A percentile compares a stretch with the other conserved stretches of the same genome.
Conservation (phyloP, 495 filamentous ascomycete genomes). For the Xylaria grammica region DNA sequence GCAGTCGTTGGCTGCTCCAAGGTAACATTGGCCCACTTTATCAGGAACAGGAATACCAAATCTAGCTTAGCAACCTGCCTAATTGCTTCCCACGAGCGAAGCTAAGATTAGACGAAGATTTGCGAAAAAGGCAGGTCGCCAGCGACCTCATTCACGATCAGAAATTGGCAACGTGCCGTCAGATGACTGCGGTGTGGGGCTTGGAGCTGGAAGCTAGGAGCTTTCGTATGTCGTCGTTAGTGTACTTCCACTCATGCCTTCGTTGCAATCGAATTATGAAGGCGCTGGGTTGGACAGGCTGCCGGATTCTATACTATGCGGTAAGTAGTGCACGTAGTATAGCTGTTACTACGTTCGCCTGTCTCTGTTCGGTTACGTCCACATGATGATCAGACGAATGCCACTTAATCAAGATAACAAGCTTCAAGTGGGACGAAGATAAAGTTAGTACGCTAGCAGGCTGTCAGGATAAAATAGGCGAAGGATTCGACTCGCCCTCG, state of each 20-base stretch:
- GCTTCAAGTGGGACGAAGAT: background rate
- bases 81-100: slow-evolving; percentile 17
- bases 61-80: slow-evolving; percentile 17
- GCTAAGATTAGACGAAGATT: slow-evolving; percentile 11
- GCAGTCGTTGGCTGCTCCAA: background rate
- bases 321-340: no score
- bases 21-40: slow-evolving; percentile 21
- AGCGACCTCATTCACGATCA: background rate
- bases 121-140: slow-evolving; percentile 23
- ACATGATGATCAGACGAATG: background rate
- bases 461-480: background rate
- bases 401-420: background rate
- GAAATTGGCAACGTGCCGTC: slow-evolving; percentile 1
- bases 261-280: background rate
- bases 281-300: background rate
- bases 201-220: background rate
- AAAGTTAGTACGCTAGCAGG: slow-evolving; percentile 8
- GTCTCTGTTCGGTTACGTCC: background rate
- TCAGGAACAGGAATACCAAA: slow-evolving; percentile 19
- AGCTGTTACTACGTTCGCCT: background rate
- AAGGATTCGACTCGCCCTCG: background rate
- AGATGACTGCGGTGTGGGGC: background rate
- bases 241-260: background rate
- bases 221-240: background rate
- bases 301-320: background rate